Conservation (phyloP, 345 rosid genomes). For the Corchorus capsularis region DNA sequence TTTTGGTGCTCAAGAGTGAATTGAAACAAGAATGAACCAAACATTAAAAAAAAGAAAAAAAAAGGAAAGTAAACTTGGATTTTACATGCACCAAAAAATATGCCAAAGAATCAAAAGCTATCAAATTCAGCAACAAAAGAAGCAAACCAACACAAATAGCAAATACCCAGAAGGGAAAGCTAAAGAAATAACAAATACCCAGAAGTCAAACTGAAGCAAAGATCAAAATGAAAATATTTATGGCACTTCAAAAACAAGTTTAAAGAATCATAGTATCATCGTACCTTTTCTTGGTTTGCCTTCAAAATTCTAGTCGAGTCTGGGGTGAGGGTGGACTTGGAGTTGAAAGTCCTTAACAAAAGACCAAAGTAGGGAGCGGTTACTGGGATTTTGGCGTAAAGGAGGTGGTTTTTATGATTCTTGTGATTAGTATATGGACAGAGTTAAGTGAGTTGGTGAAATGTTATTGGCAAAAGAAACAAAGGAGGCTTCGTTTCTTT, state of each 20-base stretch:
- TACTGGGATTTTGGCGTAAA: background rate
- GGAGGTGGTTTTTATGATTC: background rate
- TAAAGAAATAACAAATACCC: conserved; percentile 13
- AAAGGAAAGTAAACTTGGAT: background rate
- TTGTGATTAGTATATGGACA: background rate
- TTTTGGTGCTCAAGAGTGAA: conserved; percentile 7
- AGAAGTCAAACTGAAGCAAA: background rate
- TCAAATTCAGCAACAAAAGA: conserved; percentile 4
- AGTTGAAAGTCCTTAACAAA: background rate
- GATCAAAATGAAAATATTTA: background rate
- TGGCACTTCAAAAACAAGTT: background rate
- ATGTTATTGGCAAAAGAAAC: conserved; percentile 1
- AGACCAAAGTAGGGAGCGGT: background rate
- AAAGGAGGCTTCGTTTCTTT: background rate
- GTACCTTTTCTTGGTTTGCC: conserved; percentile 1
- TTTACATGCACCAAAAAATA: background rate
- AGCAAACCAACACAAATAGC: background rate
- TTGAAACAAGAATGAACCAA: background rate
- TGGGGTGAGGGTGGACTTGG: background rate
- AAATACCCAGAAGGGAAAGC: conserved; percentile 10
- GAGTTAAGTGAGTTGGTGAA: background rate
- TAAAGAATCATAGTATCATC: background rate
- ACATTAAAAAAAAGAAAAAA: background rate
- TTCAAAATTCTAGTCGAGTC: too few species aligned
- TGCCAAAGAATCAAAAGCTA: background rate